Conservation (phyloP, 257 asterid genomes). For the Verbascum thapsus region DNA sequence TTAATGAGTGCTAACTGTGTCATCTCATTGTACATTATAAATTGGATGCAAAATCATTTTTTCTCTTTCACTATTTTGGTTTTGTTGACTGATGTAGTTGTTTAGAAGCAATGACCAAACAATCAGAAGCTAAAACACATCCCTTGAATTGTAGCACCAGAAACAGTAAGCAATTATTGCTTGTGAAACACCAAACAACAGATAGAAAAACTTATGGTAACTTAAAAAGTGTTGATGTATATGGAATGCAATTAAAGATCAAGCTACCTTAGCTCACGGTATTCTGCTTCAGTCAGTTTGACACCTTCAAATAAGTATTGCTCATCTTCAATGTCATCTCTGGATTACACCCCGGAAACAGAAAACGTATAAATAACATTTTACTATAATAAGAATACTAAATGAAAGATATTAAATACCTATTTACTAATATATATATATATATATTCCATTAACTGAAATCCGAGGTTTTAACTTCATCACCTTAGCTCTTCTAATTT, state of each 20-base stretch:
- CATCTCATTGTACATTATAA: conserved; percentile 8
- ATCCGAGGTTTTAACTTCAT: conserved; percentile 21
- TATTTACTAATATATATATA: conserved; percentile 24
- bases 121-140: conserved; percentile 9
- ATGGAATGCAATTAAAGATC: conserved; percentile 16
- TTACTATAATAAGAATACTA: conserved; percentile 25
- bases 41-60: not conserved
- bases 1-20: conserved; percentile 6
- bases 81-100: not conserved
- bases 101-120: conserved; percentile 14
- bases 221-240: conserved; percentile 12
- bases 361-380: conserved; percentile 21
- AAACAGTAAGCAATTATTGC: conserved; percentile 19
- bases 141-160: conserved; percentile 14
- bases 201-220: not conserved
- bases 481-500: conserved; percentile 88
- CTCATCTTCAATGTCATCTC: conserved; percentile 92
- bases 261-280: conserved; percentile 62
- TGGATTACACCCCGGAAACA: conserved; percentile 36
- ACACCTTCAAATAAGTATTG: conserved; percentile 79
- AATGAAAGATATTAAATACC: conserved; percentile 1
- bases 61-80: not conserved
- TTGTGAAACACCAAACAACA: conserved; percentile 16
- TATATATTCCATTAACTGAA: conserved; percentile 3
- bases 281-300: conserved; percentile 74